These are phyloP conservation scores for Blastocystis sp. DNA, from an alignment of 352 stramenopile species.

Conservation along the genomic window DNA sequence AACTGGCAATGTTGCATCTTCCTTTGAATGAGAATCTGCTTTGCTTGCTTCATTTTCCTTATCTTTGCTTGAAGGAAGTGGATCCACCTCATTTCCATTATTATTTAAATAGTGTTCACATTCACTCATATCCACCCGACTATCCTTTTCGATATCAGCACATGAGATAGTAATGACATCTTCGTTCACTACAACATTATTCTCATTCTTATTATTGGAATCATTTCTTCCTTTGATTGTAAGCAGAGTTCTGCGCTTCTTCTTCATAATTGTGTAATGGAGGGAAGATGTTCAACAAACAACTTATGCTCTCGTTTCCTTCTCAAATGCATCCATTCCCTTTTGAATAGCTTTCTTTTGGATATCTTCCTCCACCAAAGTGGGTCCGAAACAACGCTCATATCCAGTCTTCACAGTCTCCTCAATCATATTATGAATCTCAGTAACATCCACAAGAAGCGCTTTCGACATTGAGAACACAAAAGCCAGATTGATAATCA, in stretches of 20 bases:
- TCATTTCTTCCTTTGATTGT: not conserved
- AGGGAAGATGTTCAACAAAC: slow-evolving; percentile 28
- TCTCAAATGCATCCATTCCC: not conserved
- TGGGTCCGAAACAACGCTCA: not conserved
- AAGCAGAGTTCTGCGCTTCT: not conserved
- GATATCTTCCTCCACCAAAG: not conserved
- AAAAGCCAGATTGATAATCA: slow-evolving; percentile 24
- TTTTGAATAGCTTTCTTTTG: slow-evolving; percentile 8
- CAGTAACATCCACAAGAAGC: not conserved
- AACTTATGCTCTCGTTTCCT: not conserved
- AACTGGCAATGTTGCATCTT: not conserved
- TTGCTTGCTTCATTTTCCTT: not conserved
- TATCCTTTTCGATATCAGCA: not conserved
- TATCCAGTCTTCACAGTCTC: not conserved
- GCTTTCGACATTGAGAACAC: slow-evolving; percentile 10
- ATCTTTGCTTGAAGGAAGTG: not conserved
- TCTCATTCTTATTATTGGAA: not conserved
- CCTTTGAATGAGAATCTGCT: not conserved
- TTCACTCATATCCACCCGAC: not conserved
- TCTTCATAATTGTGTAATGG: slow-evolving; percentile 26
- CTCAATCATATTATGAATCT: not conserved
- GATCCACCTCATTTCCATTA: not conserved
- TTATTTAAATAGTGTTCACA: no score
- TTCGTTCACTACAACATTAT: not conserved
- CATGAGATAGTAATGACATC: not conserved